Conservation (phyloP, 495 filamentous ascomycete species). For the Daldinia loculata region DNA sequence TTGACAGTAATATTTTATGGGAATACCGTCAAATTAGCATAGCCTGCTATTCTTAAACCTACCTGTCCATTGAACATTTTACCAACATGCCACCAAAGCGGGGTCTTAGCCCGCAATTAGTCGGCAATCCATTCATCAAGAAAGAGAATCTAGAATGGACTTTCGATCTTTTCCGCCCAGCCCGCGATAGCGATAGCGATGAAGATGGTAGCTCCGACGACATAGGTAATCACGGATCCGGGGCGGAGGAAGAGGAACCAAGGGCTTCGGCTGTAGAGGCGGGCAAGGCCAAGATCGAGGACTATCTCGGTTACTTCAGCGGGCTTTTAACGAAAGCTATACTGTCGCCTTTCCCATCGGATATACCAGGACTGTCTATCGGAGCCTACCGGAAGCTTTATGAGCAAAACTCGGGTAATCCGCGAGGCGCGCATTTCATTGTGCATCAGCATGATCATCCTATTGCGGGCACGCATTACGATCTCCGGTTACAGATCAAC, state of each 20-base stretch:
- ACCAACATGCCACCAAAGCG: slow-evolving; percentile 38
- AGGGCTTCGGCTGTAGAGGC: slow-evolving; percentile 64
- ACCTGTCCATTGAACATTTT: neutral
- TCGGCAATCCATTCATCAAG: slow-evolving; percentile 48
- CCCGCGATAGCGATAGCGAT: slow-evolving; percentile 23
- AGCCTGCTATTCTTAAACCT: neutral
- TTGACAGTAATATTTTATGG: too few species aligned
- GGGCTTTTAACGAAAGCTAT: slow-evolving; percentile 49
- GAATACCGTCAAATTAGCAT: neutral
- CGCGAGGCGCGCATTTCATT: slow-evolving; percentile 66
- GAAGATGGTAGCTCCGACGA: slow-evolving; percentile 24
- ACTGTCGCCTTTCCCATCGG: slow-evolving; percentile 37
- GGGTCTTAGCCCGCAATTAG: slow-evolving; percentile 22
- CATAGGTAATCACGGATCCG: neutral
- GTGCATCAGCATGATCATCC: slow-evolving; percentile 78
- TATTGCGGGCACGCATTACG: slow-evolving; percentile 69
- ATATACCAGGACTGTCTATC: slow-evolving; percentile 53
- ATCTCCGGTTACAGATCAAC: slow-evolving; percentile 72
- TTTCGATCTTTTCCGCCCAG: slow-evolving; percentile 29
- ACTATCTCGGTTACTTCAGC: slow-evolving; percentile 64
- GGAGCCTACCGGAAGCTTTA: slow-evolving; percentile 63
- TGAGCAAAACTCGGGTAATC: slow-evolving; percentile 53
- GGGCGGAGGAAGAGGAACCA: slow-evolving; percentile 7
- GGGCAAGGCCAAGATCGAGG: slow-evolving; percentile 58
- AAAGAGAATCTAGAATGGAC: slow-evolving; percentile 49